Evolutionary conservation across 345 rosid species (phyloP), one percentile per base, ranked within the genome.

Genomic region (Hypericum perforatum): DNA sequence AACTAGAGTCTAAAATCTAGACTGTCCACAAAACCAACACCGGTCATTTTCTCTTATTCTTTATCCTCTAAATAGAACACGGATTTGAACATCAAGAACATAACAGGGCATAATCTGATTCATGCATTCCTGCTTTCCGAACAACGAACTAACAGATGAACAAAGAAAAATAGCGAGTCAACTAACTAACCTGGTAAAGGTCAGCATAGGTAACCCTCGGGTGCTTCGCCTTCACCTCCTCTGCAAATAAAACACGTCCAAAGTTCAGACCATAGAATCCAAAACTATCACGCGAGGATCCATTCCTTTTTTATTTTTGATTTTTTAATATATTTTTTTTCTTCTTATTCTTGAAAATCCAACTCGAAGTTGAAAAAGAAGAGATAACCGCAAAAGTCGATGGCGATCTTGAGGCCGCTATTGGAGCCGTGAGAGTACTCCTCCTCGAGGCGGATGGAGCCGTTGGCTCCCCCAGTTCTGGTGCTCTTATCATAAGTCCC

Each of bases 391-490:
- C 96, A 91, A 59, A 85, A 77, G 15, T 78, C 84, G 53, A 87
- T 37, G 57, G 98, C 98, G 42, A 74, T 75, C 66, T 87, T 91
- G 76, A 82, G 67, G 54, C 96, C 98, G 52, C 49, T 82, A 54
- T 91, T 91, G 52, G 88, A 55, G 61, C 85, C 90, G 49, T 91
- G 96, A 50, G 67, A 46, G 62, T 13, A 68, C 76, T 91, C 98
- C 54, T 87, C 95, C 43, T 87, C 90, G 63, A 72, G 85, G 74
- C 94, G 73, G 12, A 91, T 87, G 13, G 98, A 91, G 56, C 95
- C 98, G 66, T 85, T 87, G 16, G 96, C 78, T 55, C 92, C 98
- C 14, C 95, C 96, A 0, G 96, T 91, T 66, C 81, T 91, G 46
- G 89, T 72, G 55, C 40, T 76, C 52, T 67, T 89, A 64, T 87